Conservation (phyloP, 2,329 filamentous ascomycete species). For the Cercospora sp. region DNA sequence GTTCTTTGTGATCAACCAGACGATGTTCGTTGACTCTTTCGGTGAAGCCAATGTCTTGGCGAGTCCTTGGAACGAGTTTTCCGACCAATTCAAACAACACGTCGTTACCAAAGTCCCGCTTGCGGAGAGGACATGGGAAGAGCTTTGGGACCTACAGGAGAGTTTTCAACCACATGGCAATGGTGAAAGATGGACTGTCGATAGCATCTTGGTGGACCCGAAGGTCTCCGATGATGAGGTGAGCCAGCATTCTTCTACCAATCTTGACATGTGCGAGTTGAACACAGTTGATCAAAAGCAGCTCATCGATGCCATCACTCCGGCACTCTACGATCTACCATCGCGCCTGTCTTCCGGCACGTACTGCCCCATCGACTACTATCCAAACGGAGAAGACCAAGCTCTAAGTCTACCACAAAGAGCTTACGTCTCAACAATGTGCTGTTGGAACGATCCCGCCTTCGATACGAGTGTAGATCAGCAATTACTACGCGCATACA, state of each 20-base stretch:
- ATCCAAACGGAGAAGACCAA: not conserved
- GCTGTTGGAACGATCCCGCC: not conserved
- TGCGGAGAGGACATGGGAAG: not conserved
- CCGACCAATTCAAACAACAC: not conserved
- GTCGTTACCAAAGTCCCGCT: not conserved
- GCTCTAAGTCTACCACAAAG: not conserved
- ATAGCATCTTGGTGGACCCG: not conserved
- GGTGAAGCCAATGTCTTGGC: not conserved
- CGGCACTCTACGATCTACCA: not conserved
- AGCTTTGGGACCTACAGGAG: not conserved
- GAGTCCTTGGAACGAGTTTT: not conserved
- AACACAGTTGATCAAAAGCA: not conserved
- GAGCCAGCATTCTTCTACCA: not conserved
- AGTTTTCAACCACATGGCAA: not conserved
- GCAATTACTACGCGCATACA: not conserved
- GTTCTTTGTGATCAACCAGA: not conserved
- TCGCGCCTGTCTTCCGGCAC: not conserved
- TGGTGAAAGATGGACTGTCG: not conserved
- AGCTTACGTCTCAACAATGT: not conserved
- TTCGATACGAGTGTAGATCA: not conserved
- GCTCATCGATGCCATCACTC: not conserved
- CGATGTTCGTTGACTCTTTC: not conserved
- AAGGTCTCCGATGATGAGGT: not conserved
- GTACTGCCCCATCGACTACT: not conserved
- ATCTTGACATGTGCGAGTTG: not conserved